Evolutionary conservation across 176 grass and related monocot species (phyloP).

Genomic region (Rhynchospora tenuis): DNA sequence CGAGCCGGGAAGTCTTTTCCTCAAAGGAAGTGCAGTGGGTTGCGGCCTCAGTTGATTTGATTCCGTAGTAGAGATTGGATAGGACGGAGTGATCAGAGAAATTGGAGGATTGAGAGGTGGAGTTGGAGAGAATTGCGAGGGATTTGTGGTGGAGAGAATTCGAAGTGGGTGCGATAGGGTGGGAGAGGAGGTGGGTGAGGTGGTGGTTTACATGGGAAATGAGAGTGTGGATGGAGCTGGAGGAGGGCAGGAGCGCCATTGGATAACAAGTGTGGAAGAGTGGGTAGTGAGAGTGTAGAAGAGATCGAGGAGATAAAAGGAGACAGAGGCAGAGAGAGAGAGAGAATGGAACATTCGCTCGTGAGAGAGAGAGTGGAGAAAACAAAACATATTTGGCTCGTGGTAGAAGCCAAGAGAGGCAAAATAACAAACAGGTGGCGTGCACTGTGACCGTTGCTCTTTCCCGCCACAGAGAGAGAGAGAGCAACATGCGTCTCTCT

Average conservation of each 20-base stretch:
- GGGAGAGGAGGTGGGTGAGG: conserved; percentile 43
- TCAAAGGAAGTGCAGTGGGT: not conserved
- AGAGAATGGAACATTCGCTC: not conserved
- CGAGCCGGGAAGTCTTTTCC: conserved; percentile 17
- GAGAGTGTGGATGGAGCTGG: conserved; percentile 44
- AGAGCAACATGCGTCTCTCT: not conserved
- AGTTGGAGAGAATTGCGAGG: conserved; percentile 9
- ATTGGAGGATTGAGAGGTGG: not conserved
- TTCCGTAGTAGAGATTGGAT: conserved; percentile 48
- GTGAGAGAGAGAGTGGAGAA: not conserved
- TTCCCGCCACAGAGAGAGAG: not conserved
- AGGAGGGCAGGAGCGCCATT: conserved; percentile 7
- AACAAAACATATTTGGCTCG: too few relatives aligned
- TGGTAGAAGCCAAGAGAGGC: not conserved
- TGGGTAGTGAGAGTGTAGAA: not conserved
- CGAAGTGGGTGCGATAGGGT: conserved; percentile 30
- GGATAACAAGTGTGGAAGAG: not conserved
- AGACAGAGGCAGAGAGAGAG: not conserved
- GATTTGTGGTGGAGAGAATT: conserved; percentile 26
- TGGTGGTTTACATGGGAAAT: conserved; percentile 52
- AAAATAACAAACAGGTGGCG: conserved; percentile 21
- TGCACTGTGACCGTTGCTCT: conserved; percentile 12
- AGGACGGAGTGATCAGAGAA: conserved; percentile 41
- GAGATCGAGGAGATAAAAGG: not conserved
- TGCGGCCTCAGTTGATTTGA: conserved; percentile 36